Base-by-base conservation (phyloP, 768 basidiomycete genomes). In the Amanita rubescens region DNA sequence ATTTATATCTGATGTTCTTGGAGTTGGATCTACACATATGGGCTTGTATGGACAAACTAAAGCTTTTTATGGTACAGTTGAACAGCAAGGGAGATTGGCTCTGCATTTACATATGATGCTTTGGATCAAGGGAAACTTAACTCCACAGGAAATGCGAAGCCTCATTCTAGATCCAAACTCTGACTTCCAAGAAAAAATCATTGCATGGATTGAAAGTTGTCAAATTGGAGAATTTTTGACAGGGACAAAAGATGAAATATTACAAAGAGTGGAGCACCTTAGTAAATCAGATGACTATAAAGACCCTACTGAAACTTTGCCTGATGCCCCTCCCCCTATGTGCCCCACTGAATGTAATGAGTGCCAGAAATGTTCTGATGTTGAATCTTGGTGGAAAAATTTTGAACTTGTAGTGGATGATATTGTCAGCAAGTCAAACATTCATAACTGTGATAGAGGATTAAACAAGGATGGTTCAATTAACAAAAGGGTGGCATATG, bases 11-110 rank as follows among this genome's bases (percentile, higher is more conserved):
- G 55, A 66, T 54, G 52, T 67, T 1, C 49, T 65, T 6, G 55
- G 57, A 6, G 6, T 7, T 34, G 33, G n/a, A n/a, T n/a, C n/a
- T n/a, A n/a, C n/a, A n/a, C n/a, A n/a, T n/a, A n/a, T n/a, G n/a
- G n/a, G n/a, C n/a, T 33, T 72, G 1, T 58, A 71, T 4, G 71
- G 73, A 0, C 3, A 50, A 2, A 57, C 71, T 1, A 38, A 43
- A 12, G 72, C 67, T 0, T 74, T 71, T 53, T 64, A n/a, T n/a
- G n/a, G n/a, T n/a, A n/a, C n/a, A n/a, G n/a, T n/a, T n/a, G n/a
- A n/a, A n/a, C n/a, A n/a, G n/a, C n/a, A n/a, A n/a, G n/a, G n/a
- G n/a, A n/a, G n/a, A n/a, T n/a, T n/a, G n/a, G n/a, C n/a, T n/a
- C n/a, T n/a, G n/a, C n/a, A n/a, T n/a, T n/a, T n/a, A n/a, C n/a